Evolutionary conservation across 768 basidiomycete genomes (phyloP).

Genomic region (Termitomyces sp.): DNA sequence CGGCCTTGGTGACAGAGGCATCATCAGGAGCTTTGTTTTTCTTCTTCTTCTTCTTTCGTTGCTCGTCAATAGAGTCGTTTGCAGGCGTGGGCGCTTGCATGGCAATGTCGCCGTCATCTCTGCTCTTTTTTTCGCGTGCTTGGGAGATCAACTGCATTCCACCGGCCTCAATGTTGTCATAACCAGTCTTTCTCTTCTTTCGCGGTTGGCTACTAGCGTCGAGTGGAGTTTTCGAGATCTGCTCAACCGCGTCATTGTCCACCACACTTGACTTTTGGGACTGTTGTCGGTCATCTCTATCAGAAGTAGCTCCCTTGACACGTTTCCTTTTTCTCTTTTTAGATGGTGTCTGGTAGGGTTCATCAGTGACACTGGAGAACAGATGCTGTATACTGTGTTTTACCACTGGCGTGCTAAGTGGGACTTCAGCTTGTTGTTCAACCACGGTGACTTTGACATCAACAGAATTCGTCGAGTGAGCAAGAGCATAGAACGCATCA

Average conservation of each 20-base stretch:
- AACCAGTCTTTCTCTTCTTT: neutral
- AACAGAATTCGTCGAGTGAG: slow-evolving; percentile 26
- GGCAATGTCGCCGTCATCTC: neutral
- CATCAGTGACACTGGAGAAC: neutral
- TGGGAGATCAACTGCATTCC: neutral
- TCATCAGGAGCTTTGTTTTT: slow-evolving; percentile 5
- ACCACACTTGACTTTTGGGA: neutral
- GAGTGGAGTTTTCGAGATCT: neutral
- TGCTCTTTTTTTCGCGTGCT: neutral
- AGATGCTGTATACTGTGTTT: neutral
- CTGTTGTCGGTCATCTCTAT: neutral
- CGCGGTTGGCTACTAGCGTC: neutral
- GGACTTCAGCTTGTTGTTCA: neutral
- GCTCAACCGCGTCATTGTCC: neutral
- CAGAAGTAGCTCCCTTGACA: neutral
- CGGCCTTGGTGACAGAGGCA: neutral
- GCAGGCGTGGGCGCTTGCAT: neutral
- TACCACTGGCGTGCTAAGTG: neutral
- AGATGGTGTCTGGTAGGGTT: neutral
- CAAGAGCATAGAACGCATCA: slow-evolving; percentile 56
- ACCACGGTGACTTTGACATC: slow-evolving; percentile 34
- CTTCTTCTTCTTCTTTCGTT: slow-evolving; percentile 12
- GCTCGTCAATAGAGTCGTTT: neutral
- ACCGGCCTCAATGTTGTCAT: neutral
- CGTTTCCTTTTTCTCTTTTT: slow-evolving; percentile 12